A percentile compares a stretch with the other conserved stretches of the same genome.
Conservation (phyloP, 192 early-diverging fungal species). For the Dimargaris cristalligena region DNA sequence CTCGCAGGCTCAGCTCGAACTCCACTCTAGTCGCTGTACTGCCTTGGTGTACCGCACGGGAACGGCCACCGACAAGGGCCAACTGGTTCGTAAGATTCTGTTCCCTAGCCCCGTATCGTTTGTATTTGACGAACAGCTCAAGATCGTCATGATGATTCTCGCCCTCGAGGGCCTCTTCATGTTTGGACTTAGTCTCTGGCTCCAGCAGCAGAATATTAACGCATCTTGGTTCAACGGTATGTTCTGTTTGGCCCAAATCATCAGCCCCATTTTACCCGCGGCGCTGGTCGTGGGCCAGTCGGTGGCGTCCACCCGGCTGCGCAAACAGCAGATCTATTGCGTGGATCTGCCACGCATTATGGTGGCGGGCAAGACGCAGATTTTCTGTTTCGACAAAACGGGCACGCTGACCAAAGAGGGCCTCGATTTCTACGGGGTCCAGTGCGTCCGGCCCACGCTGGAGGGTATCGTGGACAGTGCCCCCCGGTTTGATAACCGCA, state of each 20-base stretch:
- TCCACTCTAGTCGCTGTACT: conserved; percentile 27
- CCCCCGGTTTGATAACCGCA: conserved; percentile 13
- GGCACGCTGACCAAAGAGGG: conserved; percentile 50
- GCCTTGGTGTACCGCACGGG: conserved; percentile 30
- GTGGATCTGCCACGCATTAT: conserved; percentile 45
- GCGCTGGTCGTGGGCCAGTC: conserved; percentile 45
- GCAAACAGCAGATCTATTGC: conserved; percentile 36
- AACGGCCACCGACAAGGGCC: conserved; percentile 36
- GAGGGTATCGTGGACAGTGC: neutral
- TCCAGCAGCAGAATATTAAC: conserved; percentile 26
- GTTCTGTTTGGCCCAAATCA: conserved; percentile 45
- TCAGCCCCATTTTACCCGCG: conserved; percentile 44
- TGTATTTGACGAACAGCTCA: conserved; percentile 55
- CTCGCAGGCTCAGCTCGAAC: conserved; percentile 29
- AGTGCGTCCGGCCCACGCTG: too few relatives aligned
- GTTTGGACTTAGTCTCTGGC: conserved; percentile 23
- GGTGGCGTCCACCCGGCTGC: conserved; percentile 30
- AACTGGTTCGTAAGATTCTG: conserved; percentile 48
- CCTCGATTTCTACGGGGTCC: conserved; percentile 37
- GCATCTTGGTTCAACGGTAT: conserved; percentile 52
- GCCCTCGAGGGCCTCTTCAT: conserved; percentile 22
- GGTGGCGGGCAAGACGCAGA: conserved; percentile 40
- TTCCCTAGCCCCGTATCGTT: conserved; percentile 47
- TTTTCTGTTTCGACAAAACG: conserved; percentile 50
- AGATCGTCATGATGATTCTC: conserved; percentile 35